Percentiles rank a stretch among this genome's conserved stretches.
These are phyloP conservation scores for Trichoderma hamatum DNA, from an alignment of 2,329 filamentous ascomycete genomes.

Conservation along the genomic window DNA sequence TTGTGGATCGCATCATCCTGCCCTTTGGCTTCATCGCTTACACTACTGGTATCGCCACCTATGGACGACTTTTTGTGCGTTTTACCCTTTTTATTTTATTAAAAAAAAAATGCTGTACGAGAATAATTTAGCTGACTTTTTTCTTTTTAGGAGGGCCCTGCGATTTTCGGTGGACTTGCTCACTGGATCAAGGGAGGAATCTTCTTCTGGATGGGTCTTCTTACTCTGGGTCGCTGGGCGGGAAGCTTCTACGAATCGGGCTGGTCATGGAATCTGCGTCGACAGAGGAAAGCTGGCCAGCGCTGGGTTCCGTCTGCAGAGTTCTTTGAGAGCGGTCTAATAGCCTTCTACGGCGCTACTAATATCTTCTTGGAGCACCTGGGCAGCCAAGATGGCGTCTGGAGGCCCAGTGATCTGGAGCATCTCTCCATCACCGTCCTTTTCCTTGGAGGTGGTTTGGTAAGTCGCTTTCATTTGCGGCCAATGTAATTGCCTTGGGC, in stretches of 20 bases:
- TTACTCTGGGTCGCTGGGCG: conserved; percentile 87
- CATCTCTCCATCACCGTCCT: conserved; percentile 91
- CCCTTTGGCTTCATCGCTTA: conserved; percentile 76
- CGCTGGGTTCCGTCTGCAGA: conserved; percentile 79
- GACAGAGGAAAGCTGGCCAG: conserved; percentile 53
- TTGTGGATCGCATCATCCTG: conserved; percentile 76
- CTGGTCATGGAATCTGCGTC: conserved; percentile 93
- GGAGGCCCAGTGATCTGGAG: conserved; percentile 81
- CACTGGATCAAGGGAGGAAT: conserved; percentile 95
- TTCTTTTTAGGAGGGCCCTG: conserved; percentile 60
- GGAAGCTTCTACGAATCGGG: conserved; percentile 88
- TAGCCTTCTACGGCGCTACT: conserved; percentile 84
- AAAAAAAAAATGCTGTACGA: background rate
- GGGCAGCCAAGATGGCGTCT: conserved; percentile 68
- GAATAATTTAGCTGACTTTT: background rate
- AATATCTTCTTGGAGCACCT: conserved; percentile 95
- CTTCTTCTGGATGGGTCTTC: conserved; percentile 89
- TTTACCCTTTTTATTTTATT: background rate
- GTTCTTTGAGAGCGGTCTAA: conserved; percentile 86
- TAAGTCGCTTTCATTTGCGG: conserved; percentile 47
- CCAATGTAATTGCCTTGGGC: too few relatives aligned
- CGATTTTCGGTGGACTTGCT: conserved; percentile 81
- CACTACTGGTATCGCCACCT: conserved; percentile 72
- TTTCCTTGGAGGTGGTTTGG: conserved; percentile 89
- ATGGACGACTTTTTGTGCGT: conserved; percentile 82